Evolutionary conservation across 2,329 filamentous ascomycete species (phyloP), one percentile per base, ranked within the genome.

Genomic region (Didymellaceae sp.): DNA sequence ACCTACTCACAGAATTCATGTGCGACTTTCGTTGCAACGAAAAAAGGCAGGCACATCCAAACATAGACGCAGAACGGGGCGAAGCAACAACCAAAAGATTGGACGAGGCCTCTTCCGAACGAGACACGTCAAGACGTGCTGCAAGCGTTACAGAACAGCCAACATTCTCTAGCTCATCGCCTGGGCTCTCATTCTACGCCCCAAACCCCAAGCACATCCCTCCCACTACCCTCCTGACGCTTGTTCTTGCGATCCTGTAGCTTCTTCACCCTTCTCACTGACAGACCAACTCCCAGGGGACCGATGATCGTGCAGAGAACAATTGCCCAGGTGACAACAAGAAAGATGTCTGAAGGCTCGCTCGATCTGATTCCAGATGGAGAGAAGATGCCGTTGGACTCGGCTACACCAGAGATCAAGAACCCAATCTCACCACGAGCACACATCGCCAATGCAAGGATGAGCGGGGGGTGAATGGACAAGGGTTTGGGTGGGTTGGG

Each of bases 401-500:
- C 80, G 0, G 87, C 87, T 0, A 91, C 70, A 0, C 86, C 84
- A 1, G 86, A 85, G 54, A 94, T 90, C 33, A 93, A 70, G 54
- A 91, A 91, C 0, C 89, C 88, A 25, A 93, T 90, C 67, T 94
- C 89, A 0, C 89, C 89, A n/a, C 89, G 79, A 0, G 89, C 84
- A 0, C 88, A 82, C 89, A 93, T 93, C 2, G 83, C 83, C 14
- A 81, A 76, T 0, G 86, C 86, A 0, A 92, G 73, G 2, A 92
- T 84, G 0, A 81, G 77, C 0, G 85, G 80, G 0, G 88, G 87
- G 54, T 90, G 87, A 1, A 89, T 73, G 0, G 87, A 90, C 3
- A 80, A 70, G 0, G 85, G 82, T 38, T 81, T 83, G 0, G 74
- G 63, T 5, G 64, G 47, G 18, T 44, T 57, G 2, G 51, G 42